Conservation (phyloP, 2,329 filamentous ascomycete genomes). For the Aulographum hederae region DNA sequence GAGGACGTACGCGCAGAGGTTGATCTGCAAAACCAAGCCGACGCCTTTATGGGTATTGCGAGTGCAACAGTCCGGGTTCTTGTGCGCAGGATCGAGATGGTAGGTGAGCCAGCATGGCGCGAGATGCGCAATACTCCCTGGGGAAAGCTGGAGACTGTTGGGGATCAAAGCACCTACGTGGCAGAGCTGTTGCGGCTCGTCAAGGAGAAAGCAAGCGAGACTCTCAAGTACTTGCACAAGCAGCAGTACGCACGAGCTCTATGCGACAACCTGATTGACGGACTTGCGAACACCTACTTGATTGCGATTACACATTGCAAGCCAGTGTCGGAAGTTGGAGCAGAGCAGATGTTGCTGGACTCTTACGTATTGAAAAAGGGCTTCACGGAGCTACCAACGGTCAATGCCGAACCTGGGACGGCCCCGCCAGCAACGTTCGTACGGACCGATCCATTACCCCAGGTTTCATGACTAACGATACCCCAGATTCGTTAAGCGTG, state of each 20-base stretch:
- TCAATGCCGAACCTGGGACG: constrained; percentile 36
- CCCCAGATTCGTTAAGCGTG: constrained; percentile 63
- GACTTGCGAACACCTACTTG: constrained; percentile 63
- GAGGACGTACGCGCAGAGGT: constrained; percentile 55
- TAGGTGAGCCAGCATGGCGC: constrained; percentile 75
- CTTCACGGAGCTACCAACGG: constrained; percentile 51
- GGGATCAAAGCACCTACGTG: constrained; percentile 87
- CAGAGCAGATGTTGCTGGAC: constrained; percentile 95
- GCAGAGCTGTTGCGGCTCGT: constrained; percentile 59
- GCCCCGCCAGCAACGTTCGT: constrained; percentile 33
- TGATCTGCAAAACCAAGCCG: constrained; percentile 81
- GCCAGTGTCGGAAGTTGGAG: constrained; percentile 83
- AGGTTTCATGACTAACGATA: constrained; percentile 7
- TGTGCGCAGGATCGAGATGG: constrained; percentile 65
- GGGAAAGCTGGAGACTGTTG: constrained; percentile 83
- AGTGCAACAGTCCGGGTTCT: constrained; percentile 70
- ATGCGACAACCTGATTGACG: constrained; percentile 88
- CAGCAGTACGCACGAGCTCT: constrained; percentile 89
- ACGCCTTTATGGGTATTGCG: constrained; percentile 88
- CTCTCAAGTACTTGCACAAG: constrained; percentile 64
- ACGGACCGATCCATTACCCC: constrained; percentile 5
- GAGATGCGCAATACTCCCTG: constrained; percentile 96
- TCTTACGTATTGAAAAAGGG: constrained; percentile 77
- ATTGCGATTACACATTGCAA: constrained; percentile 72
- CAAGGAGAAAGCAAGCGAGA: constrained; percentile 53